A percentile compares a stretch with the other conserved stretches of the same genome.
Evolutionary conservation across 169 alveolate species (phyloP).

Genomic region (Plasmodium relictum): DNA sequence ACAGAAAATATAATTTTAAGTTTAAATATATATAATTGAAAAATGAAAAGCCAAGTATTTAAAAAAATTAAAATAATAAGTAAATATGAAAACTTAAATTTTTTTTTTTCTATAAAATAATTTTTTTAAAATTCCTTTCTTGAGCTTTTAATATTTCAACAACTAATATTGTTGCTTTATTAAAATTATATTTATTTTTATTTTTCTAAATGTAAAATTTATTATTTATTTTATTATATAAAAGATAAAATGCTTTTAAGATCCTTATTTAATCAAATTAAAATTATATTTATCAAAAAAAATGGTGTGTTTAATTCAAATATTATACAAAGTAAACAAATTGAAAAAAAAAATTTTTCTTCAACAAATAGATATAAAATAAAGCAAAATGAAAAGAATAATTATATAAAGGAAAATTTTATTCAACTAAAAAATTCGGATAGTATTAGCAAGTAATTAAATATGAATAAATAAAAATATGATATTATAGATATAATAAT

Average conservation of each 20-base stretch:
- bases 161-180: too few relatives aligned
- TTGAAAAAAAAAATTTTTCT: conserved; percentile 20
- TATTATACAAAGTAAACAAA: neutral
- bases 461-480: neutral
- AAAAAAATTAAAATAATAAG: too few relatives aligned
- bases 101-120: too few relatives aligned
- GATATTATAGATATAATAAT: neutral
- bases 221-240: neutral
- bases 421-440: conserved; percentile 69
- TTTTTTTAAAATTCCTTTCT: too few relatives aligned
- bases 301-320: neutral
- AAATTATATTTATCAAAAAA: conserved; percentile 18
- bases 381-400: conserved; percentile 2
- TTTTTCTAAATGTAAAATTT: too few relatives aligned
- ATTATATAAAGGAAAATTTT: conserved; percentile 8
- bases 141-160: too few relatives aligned
- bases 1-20: too few relatives aligned
- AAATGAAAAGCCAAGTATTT: too few relatives aligned
- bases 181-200: too few relatives aligned
- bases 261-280: conserved; percentile 17
- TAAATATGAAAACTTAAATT: too few relatives aligned
- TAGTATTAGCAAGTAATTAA: conserved; percentile 44
- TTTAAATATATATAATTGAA: too few relatives aligned
- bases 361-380: neutral
- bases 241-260: conserved; percentile 40